Conservation (phyloP, 257 asterid species). For the Euphrasia confusa region DNA sequence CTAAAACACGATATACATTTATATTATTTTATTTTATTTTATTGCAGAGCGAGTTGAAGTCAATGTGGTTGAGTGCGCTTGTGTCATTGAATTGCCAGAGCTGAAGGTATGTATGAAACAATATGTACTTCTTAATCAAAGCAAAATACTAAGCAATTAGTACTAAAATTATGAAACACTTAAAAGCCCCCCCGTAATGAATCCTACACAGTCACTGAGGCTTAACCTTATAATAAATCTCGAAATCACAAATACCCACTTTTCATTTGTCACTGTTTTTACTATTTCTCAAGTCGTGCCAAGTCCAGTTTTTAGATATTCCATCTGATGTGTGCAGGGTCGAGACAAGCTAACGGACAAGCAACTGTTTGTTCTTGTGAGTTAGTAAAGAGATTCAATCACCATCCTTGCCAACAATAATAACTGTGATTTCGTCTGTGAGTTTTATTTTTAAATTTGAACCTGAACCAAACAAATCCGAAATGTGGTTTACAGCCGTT, state of each 20-base stretch:
- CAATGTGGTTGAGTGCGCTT: conserved; percentile 78
- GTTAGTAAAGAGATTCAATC: conserved; percentile 24
- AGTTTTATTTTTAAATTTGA: background rate
- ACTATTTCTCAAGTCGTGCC: too few relatives aligned
- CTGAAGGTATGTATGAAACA: conserved; percentile 59
- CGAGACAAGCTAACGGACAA: conserved; percentile 68
- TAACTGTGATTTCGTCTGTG: background rate
- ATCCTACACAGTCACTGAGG: too few relatives aligned
- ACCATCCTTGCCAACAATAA: background rate
- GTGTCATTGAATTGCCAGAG: conserved; percentile 78
- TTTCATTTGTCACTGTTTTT: too few relatives aligned
- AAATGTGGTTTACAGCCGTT: too few relatives aligned
- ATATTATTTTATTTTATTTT: conserved; percentile 9
- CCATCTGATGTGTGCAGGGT: conserved; percentile 41
- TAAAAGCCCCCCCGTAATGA: background rate
- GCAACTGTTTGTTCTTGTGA: conserved; percentile 72
- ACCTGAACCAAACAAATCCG: too few relatives aligned
- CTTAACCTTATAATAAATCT: too few relatives aligned
- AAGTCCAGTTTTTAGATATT: background rate
- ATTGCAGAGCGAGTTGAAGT: conserved; percentile 83
- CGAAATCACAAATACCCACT: too few relatives aligned
- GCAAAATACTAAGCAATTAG: background rate
- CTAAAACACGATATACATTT: background rate
- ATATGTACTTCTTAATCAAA: conserved; percentile 7
- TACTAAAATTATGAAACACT: background rate